Conservation (phyloP, 305 asterid genomes). For the Petunia hybrid region DNA sequence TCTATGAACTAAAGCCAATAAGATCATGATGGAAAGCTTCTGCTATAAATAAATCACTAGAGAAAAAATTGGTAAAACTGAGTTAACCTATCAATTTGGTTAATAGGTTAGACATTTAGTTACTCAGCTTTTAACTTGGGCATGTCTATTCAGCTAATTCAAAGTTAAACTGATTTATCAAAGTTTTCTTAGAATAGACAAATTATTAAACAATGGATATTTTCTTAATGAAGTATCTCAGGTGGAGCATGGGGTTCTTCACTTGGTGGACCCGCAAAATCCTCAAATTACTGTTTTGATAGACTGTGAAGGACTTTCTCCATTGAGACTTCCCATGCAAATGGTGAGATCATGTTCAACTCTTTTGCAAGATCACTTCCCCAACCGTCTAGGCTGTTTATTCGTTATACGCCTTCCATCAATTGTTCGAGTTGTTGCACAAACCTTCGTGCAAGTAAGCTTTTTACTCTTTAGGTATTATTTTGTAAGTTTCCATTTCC, state of each 20-base stretch:
- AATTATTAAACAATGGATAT: slow-evolving; percentile 37
- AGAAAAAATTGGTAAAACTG: not conserved
- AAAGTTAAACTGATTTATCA: not conserved
- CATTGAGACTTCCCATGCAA: slow-evolving; percentile 84
- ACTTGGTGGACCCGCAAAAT: slow-evolving; percentile 62
- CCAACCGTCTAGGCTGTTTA: slow-evolving; percentile 81
- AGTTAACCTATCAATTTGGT: slow-evolving; percentile 21
- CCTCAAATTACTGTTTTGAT: slow-evolving; percentile 81
- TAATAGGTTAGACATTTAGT: not conserved
- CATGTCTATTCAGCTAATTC: not conserved
- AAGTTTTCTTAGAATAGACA: not conserved
- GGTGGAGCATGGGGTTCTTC: slow-evolving; percentile 86
- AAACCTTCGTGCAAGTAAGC: slow-evolving; percentile 84
- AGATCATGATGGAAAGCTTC: not conserved
- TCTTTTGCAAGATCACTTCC: slow-evolving; percentile 89
- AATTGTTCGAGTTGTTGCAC: slow-evolving; percentile 83
- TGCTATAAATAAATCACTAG: not conserved
- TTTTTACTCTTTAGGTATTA: slow-evolving; percentile 7
- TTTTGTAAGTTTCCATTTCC: not conserved
- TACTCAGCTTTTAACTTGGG: not conserved
- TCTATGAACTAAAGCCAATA: slow-evolving; percentile 10
- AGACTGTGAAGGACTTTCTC: slow-evolving; percentile 88
- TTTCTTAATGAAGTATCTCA: slow-evolving; percentile 82
- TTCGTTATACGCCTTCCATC: slow-evolving; percentile 81
- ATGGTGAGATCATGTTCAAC: slow-evolving; percentile 75